Conservation (phyloP, 2,329 filamentous ascomycete genomes). For the Xylariaceae sp. region DNA sequence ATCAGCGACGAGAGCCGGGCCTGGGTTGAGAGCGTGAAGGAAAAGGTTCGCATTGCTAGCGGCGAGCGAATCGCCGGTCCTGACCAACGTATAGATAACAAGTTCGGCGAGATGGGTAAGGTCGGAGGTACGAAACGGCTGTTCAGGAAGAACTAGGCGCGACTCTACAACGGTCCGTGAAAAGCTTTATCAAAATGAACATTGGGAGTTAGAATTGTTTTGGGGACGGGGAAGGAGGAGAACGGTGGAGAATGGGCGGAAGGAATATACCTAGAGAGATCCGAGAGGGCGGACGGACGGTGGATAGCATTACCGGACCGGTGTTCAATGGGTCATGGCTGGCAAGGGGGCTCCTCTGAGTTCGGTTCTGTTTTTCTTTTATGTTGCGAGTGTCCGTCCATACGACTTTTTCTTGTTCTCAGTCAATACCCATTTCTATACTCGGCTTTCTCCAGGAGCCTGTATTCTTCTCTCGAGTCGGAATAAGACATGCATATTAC, state of each 20-base stretch:
- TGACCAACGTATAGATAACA: constrained; percentile 36
- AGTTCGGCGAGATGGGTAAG: constrained; percentile 72
- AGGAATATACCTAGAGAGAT: not conserved
- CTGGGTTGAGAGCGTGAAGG: constrained; percentile 84
- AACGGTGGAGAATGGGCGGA: not conserved
- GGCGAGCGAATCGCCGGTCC: constrained; percentile 51
- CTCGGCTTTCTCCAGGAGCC: not conserved
- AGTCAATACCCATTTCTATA: not conserved
- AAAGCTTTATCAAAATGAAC: not conserved
- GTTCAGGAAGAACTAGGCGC: constrained; percentile 55
- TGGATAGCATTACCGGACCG: not conserved
- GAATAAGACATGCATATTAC: not conserved
- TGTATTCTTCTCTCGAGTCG: not conserved
- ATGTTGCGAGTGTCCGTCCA: not conserved
- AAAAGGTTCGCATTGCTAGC: constrained; percentile 73
- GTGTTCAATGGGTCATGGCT: not conserved
- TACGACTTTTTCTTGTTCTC: not conserved
- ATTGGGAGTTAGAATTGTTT: not conserved
- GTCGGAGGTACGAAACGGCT: constrained; percentile 74
- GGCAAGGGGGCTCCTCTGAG: not conserved
- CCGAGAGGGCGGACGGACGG: not conserved
- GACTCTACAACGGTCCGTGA: constrained; percentile 6
- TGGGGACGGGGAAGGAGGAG: not conserved
- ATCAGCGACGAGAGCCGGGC: constrained; percentile 74
- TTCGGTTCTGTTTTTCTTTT: not conserved